Evolutionary conservation across 169 alveolate genomes (phyloP).

Genomic region (Eimeria tenella): DNA sequence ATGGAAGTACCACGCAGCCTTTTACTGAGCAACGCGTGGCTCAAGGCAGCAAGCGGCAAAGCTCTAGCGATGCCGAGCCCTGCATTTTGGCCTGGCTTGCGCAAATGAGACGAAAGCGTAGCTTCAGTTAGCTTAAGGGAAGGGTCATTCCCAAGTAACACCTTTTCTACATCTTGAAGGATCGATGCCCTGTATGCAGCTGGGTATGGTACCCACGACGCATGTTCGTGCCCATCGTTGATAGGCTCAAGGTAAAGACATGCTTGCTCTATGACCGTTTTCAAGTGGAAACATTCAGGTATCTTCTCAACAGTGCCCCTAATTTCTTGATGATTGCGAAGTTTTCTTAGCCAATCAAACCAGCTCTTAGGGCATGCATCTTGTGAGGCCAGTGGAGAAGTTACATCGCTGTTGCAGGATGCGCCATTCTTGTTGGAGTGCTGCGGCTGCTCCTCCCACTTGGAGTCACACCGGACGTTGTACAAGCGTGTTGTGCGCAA

Average conservation of each 20-base stretch:
- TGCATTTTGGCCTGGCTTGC: constrained; percentile 1
- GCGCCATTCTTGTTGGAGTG: neutral
- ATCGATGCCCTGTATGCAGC: constrained; percentile 46
- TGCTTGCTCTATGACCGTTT: constrained; percentile 31
- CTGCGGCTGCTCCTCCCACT: constrained; percentile 24
- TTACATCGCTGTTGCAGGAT: neutral
- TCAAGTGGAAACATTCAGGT: constrained; percentile 57
- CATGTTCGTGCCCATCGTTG: constrained; percentile 31
- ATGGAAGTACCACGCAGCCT: neutral
- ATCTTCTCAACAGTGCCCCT: neutral
- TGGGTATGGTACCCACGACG: constrained; percentile 62
- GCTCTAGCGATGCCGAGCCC: constrained; percentile 33
- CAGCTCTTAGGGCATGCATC: neutral
- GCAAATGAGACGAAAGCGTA: neutral
- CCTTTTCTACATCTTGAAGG: neutral
- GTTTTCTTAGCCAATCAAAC: constrained; percentile 42
- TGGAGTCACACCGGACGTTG: constrained; percentile 52
- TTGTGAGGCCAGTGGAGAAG: neutral
- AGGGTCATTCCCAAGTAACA: neutral
- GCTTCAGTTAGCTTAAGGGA: neutral
- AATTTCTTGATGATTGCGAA: neutral
- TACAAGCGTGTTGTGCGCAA: constrained; percentile 40
- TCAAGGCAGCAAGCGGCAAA: constrained; percentile 12
- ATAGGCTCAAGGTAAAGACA: constrained; percentile 38
- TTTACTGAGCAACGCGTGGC: neutral